Percentiles rank a stretch among this genome's conserved stretches.
phyloP scores from a whole-genome alignment of 2,329 filamentous ascomycete genomes.

The Pseudopyricularia cyperi region DNA sequence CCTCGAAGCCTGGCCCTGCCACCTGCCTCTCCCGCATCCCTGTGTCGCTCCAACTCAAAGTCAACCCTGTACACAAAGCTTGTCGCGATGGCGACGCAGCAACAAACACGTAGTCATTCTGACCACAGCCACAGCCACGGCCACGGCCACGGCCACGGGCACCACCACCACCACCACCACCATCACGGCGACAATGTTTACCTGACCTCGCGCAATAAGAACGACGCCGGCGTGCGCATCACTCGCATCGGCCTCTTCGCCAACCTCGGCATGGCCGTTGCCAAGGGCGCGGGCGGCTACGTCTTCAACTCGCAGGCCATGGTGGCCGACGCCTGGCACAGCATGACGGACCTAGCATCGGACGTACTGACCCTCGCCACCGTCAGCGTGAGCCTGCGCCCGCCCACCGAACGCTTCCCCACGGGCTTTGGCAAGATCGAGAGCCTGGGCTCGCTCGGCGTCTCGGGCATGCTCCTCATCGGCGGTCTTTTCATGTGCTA shows the following conservation, averaged over 20 bases:
- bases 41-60: neutral
- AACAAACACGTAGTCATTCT: slow-evolving; percentile 10
- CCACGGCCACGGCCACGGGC: slow-evolving; percentile 29
- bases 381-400: slow-evolving; percentile 82
- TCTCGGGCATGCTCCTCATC: slow-evolving; percentile 78
- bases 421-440: slow-evolving; percentile 96
- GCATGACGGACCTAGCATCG: slow-evolving; percentile 86
- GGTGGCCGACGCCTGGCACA: slow-evolving; percentile 89
- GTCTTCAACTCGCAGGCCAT: slow-evolving; percentile 90
- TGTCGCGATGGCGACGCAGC: neutral
- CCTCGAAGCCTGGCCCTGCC: neutral
- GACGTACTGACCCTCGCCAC: slow-evolving; percentile 90
- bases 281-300: slow-evolving; percentile 86
- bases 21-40: neutral
- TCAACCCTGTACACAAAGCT: neutral
- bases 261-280: slow-evolving; percentile 88
- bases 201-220: slow-evolving; percentile 69
- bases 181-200: slow-evolving; percentile 81
- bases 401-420: slow-evolving; percentile 73
- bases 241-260: slow-evolving; percentile 79
- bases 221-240: slow-evolving; percentile 87
- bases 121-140: slow-evolving; percentile 20
- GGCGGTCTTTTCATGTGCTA: slow-evolving; percentile 89
- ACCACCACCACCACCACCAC: slow-evolving; percentile 45
- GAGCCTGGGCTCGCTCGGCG: slow-evolving; percentile 82